Base-by-base conservation (phyloP, 352 stramenopile species). In the Globisporangium middletonii region DNA sequence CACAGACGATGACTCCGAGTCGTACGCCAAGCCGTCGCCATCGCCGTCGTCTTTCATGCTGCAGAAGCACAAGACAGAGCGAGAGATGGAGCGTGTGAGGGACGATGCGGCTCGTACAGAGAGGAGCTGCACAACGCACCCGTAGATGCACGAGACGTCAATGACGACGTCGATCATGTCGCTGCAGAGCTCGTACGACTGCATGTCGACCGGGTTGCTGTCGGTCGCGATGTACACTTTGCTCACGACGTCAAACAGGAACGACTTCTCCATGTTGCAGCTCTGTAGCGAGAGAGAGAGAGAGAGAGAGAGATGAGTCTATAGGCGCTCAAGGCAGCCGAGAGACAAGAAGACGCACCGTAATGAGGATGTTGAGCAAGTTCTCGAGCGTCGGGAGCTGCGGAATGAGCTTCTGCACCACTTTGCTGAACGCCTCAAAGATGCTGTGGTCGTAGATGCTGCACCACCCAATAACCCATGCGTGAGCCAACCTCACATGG, bases 101-200 rank as follows among this genome's bases (percentile, higher is more conserved):
- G 28, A 19, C 23, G 6, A 35, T 8, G 9, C 9, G 33, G 4
- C 30, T 35, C 30, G 30, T 35, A 35, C 30, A 8, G 4, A 35
- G 23, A 23, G 23, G 23, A 23, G 23, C 23, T 23, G 23, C 23
- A 23, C 23, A 23, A 30, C 50, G 27, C 13, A 64, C 58, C 96
- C 96, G 69, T 99, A 99, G 64, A 99, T 99, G 65, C 96, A 98
- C 48, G 95, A 99, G 0, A 99, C 95, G 71, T 99, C 97, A 51
- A 99, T 95, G 49, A 99, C 96, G 11, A 99, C 95, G 78, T 99
- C 97, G 65, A 99, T 99, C 96, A 99, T 99, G 69, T 99, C 97
- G 60, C 88, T 97, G 68, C 96, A 99, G 6, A 99, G 77, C 65
- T 99, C 97, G 53, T 99, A 98, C 28, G 81, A 93, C 72, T 95